Percentiles rank a stretch among this genome's conserved stretches.
These are phyloP conservation scores for Trypanosoma avium DNA, from an alignment of 208 protist genomes.

Conservation along the genomic window DNA sequence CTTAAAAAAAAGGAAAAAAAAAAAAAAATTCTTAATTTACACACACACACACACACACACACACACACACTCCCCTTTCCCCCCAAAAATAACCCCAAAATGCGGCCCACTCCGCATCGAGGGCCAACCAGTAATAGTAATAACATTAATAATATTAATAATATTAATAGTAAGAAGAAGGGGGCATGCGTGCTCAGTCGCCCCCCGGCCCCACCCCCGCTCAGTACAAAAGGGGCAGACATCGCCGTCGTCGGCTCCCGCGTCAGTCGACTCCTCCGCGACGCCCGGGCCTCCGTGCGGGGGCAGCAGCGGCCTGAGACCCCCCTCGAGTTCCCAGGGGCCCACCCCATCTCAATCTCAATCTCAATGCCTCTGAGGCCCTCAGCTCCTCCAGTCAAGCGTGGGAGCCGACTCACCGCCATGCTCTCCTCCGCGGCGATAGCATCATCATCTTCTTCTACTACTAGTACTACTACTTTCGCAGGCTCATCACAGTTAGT, in stretches of 20 bases:
- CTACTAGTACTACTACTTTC: no score
- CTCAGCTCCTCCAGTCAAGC: no score
- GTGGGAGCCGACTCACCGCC: conserved; percentile 21
- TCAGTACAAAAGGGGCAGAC: conserved; percentile 14
- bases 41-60: no score
- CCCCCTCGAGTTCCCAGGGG: no score
- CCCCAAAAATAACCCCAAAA: no score
- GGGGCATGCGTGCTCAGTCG: conserved; percentile 3
- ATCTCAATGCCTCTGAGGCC: no score
- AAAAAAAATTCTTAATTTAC: no score
- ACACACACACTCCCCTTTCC: no score
- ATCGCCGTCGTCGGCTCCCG: conserved; percentile 35
- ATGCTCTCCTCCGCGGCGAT: conserved; percentile 1
- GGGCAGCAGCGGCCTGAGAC: conserved; percentile 56
- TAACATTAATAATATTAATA: no score
- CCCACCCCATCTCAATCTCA: conserved; percentile 20
- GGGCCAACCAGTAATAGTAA: neutral
- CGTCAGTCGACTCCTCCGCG: conserved; percentile 51
- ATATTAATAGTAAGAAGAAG: conserved; percentile 5
- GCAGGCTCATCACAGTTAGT: neutral
- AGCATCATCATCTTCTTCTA: no score
- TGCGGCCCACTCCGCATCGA: neutral
- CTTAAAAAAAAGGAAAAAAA: no score
- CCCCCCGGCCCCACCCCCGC: conserved; percentile 1
- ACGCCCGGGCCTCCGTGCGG: conserved; percentile 56